phyloP scores from a whole-genome alignment of 2,329 filamentous ascomycete species.

The Colletotrichum lini region DNA sequence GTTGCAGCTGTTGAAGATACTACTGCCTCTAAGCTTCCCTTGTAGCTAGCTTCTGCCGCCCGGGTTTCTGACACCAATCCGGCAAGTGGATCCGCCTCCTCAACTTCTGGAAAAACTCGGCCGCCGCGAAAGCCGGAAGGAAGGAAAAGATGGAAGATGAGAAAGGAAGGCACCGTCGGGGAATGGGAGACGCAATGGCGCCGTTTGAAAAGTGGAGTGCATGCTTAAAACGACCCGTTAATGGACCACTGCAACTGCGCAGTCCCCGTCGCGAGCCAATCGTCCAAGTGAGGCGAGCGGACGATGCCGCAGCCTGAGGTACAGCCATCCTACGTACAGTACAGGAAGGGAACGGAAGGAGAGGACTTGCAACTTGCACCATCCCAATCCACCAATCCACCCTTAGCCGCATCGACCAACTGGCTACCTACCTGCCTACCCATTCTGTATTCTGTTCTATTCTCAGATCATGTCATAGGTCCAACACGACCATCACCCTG shows the following conservation, averaged over 20 bases:
- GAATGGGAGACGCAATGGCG: constrained; percentile 18
- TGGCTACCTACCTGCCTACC: not conserved
- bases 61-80: constrained; percentile 22
- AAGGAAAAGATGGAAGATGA: constrained; percentile 15
- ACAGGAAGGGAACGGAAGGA: constrained; percentile 5
- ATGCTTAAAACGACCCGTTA: constrained; percentile 31
- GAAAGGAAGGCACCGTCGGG: constrained; percentile 10
- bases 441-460: not conserved
- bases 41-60: not conserved
- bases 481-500: constrained; percentile 20
- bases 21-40: not conserved
- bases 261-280: constrained; percentile 41
- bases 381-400: constrained; percentile 6
- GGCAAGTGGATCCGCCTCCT: constrained; percentile 30
- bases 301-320: constrained; percentile 6
- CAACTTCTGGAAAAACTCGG: constrained; percentile 41
- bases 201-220: constrained; percentile 36
- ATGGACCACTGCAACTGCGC: constrained; percentile 23
- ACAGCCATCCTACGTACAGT: no score
- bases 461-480: constrained; percentile 14
- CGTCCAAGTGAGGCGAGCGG: constrained; percentile 41
- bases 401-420: constrained; percentile 18
- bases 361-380: constrained; percentile 17
- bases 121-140: constrained; percentile 38
- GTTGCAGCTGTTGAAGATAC: constrained; percentile 4